These are phyloP conservation scores for Eucalyptus sideroxylon DNA, from an alignment of 345 rosid genomes.

Conservation along the genomic window DNA sequence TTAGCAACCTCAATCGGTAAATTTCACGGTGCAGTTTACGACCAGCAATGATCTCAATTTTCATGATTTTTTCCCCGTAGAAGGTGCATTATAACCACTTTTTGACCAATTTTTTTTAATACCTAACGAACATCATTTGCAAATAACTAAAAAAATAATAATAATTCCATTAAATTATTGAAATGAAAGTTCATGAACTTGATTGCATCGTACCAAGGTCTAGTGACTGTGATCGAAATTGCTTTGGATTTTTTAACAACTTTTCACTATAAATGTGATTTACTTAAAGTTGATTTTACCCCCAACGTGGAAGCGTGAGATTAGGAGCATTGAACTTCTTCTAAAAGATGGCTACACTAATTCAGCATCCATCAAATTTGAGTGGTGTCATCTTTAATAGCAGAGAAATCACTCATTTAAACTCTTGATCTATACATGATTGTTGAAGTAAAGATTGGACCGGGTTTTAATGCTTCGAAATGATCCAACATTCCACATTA, in stretches of 20 bases:
- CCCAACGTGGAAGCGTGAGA: not conserved
- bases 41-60: not conserved
- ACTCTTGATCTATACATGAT: not conserved
- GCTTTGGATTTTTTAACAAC: too few relatives aligned
- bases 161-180: too few relatives aligned
- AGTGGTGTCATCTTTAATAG: not conserved
- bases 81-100: too few relatives aligned
- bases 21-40: not conserved
- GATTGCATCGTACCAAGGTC: too few relatives aligned
- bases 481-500: not conserved
- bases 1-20: not conserved
- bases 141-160: too few relatives aligned
- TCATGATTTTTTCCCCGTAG: not conserved
- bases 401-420: not conserved
- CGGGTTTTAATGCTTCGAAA: not conserved
- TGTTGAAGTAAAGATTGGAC: not conserved
- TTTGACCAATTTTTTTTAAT: not conserved
- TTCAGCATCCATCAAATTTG: not conserved
- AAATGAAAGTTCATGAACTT: too few relatives aligned
- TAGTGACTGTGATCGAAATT: too few relatives aligned
- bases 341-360: too few relatives aligned
- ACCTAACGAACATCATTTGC: not conserved
- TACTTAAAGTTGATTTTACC: too few relatives aligned
- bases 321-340: not conserved
- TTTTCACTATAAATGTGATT: too few relatives aligned